Base-by-base conservation (phyloP, 2,329 filamentous ascomycete genomes). In the Ophiosphaerella korrae region DNA sequence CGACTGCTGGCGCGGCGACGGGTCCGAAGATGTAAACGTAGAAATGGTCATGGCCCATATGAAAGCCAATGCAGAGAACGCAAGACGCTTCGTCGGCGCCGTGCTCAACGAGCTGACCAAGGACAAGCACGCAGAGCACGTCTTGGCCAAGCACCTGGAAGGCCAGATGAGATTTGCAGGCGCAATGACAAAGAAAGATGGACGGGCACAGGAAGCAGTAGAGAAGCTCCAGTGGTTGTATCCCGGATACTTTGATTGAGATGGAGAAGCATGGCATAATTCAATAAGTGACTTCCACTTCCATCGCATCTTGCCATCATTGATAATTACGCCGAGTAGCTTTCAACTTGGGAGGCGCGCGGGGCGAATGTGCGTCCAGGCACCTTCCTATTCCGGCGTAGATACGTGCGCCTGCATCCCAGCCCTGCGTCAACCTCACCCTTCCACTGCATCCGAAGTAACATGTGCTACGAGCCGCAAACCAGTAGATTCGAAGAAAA, bases 31-130 rank as follows among this genome's bases (percentile, higher is more conserved):
- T 54, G 94, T 99, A 56, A 92, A 92, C 55, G 94, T 99, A 18
- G 90, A 92, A 75, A 96, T 97, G 89, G 94, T 99, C 48, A 90
- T 96, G 86, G 88, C 86, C 54, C 90, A 96, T 76, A 99, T 99
- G 94, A 88, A 89, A 72, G 88, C 91, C 61, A 99, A 99, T 76
- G 83, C 89, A 45, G 82, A 88, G 70, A 99, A 97, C 69, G 94
- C 94, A 31, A 88, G 88, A 73, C 82, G 86, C 44, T 87, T 97
- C 49, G 87, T 99, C 31, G 90, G 85, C 32, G 90, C 89, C 29
- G 92, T 97, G 38, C 80, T 99, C 48, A 90, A 97, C 74, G 88
- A 92, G 75, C 80, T 97, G 64, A 86, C 84, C 64, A 87, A 89
- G 71, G 82, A 89, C 52, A 88, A 93, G 70, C 85, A 96, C 75